phyloP scores from a whole-genome alignment of 2,329 filamentous ascomycete species.

The Trichoderma afroharzianum region DNA sequence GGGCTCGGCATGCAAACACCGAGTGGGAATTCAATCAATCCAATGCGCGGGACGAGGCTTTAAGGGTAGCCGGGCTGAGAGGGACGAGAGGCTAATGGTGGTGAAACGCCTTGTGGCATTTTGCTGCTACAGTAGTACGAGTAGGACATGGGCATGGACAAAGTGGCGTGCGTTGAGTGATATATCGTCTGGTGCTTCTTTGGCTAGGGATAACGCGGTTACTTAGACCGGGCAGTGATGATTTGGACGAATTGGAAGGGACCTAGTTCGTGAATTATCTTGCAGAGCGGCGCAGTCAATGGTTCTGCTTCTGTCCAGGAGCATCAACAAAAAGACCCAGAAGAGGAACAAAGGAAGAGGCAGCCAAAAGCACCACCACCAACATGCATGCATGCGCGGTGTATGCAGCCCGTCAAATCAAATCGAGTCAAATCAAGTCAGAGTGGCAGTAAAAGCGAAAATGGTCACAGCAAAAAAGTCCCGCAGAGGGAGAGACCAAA shows the following conservation, averaged over 20 bases:
- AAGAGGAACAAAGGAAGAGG: background rate
- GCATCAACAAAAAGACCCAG: background rate
- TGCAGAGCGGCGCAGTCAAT: background rate
- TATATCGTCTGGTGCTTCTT: background rate
- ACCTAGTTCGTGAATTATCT: background rate
- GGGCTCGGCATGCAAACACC: background rate
- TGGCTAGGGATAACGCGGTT: background rate
- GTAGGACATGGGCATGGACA: background rate
- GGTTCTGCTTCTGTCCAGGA: background rate
- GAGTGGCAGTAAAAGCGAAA: background rate
- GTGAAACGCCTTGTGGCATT: background rate
- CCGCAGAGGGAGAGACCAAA: background rate
- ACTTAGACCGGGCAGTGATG: background rate
- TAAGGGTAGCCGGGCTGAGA: background rate
- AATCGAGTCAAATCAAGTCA: background rate
- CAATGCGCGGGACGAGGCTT: background rate
- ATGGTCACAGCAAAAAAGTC: background rate
- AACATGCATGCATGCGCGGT: background rate
- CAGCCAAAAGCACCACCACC: constrained; percentile 1
- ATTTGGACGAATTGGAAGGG: background rate
- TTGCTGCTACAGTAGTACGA: background rate
- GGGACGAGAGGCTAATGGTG: background rate
- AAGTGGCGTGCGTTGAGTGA: background rate
- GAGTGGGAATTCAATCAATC: background rate
- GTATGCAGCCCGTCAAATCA: background rate